phyloP scores from a whole-genome alignment of 2,329 filamentous ascomycete genomes.

The Xylogone sp. region DNA sequence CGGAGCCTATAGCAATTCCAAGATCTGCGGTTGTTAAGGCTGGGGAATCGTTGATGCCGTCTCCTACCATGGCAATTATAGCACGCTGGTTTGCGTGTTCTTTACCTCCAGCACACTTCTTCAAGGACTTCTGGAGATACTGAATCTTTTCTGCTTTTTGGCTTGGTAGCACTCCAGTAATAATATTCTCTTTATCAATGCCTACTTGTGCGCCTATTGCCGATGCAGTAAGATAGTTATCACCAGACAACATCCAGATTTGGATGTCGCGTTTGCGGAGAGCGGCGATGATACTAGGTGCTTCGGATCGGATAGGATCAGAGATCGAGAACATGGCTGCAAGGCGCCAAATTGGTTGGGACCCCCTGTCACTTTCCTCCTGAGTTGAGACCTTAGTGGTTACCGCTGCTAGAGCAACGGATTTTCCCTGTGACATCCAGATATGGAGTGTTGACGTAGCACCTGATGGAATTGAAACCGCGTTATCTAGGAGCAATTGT shows the following conservation, averaged over 20 bases:
- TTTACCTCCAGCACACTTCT: slow-evolving; percentile 7
- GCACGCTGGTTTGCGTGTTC: slow-evolving; percentile 34
- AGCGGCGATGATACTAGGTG: slow-evolving; percentile 57
- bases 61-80: slow-evolving; percentile 78
- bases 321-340: slow-evolving; percentile 70
- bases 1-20: slow-evolving; percentile 76
- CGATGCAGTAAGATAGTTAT: slow-evolving; percentile 79
- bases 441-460: slow-evolving; percentile 37
- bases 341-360: slow-evolving; percentile 44
- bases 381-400: slow-evolving; percentile 2
- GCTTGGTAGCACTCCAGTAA: slow-evolving; percentile 81
- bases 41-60: slow-evolving; percentile 83
- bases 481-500: slow-evolving; percentile 54
- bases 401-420: slow-evolving; percentile 55
- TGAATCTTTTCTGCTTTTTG: slow-evolving; percentile 74
- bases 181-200: slow-evolving; percentile 70
- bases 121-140: slow-evolving; percentile 46
- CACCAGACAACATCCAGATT: slow-evolving; percentile 91
- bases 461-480: slow-evolving; percentile 34
- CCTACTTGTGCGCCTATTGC: slow-evolving; percentile 75
- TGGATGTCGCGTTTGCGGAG: slow-evolving; percentile 64
- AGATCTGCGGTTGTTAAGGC: slow-evolving; percentile 78
- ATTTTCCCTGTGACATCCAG: slow-evolving; percentile 63
- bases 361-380: not conserved
- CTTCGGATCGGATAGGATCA: slow-evolving; percentile 76